Evolutionary conservation across 257 asterid species (phyloP), one percentile per base, ranked within the genome.

Genomic region (Capsicum chinense): DNA sequence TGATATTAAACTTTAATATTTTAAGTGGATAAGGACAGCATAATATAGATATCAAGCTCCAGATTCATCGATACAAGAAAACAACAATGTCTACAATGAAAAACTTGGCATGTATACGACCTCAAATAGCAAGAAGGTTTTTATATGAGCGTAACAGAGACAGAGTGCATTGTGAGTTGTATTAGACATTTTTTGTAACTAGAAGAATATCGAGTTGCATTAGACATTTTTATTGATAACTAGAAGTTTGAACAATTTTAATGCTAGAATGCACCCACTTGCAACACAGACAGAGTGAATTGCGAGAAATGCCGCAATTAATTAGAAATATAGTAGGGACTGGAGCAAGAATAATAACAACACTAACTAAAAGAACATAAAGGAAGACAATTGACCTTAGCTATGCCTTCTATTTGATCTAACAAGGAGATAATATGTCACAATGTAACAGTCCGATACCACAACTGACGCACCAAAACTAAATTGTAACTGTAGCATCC

Each of bases 391-490:
- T 82, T 86, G 83, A 97, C 99, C 97, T 93, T 95, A 84, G 99
- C 94, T 89, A 97, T 93, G 92, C 96, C 95, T 91, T 97, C 99
- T 87, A 97, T 92, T 93, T 97, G 99, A 90, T 97, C 99, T 88
- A 97, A 88, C 85, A 97, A 88, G 69, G 99, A 87, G 88, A 97
- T 95, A 79, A 97, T 94, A 90, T 97, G 99, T 87, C 98, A 92
- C 93, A 97, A 86, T 35, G 99, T 97, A 86, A 97, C 99, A 57
- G 99, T 95, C 73, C 99, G 97, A 86, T 95, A 97, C 95, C 97
- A 97, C 86, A 97, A 88, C 91, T 97, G 99, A 87, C 93, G 33
- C 1, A 26, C 33, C 33, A 26, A 26, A 26, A 26, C 33, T 26
- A 26, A 26, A 26, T 26, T 26, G 33, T 26, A 26, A 26, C 33